These are phyloP conservation scores for Annulohypoxylon moriforme DNA, from an alignment of 495 filamentous ascomycete genomes.

Conservation along the genomic window DNA sequence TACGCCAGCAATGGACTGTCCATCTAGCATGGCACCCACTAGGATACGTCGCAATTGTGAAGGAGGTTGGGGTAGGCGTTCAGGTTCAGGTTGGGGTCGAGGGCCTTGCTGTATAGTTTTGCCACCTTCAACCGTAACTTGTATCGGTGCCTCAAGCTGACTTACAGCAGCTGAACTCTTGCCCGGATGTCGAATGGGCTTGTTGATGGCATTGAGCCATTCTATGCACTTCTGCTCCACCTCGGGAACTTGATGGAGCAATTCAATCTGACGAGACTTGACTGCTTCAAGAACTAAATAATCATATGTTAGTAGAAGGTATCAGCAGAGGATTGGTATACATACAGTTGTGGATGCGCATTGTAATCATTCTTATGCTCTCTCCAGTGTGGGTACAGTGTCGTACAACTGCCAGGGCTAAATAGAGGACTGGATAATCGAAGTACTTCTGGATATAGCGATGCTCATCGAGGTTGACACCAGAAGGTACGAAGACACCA, in stretches of 20 bases:
- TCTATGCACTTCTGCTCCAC: conserved; percentile 9
- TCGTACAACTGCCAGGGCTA: conserved; percentile 25
- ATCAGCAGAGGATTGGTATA: not conserved
- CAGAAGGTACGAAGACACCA: conserved; percentile 35
- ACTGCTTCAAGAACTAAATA: conserved; percentile 39
- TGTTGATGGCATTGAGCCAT: conserved; percentile 34
- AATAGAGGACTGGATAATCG: conserved; percentile 23
- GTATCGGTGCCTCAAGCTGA: not conserved
- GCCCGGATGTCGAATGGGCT: conserved; percentile 17
- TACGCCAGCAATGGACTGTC: not conserved
- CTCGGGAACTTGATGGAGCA: conserved; percentile 26
- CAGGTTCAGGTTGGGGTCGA: too few species aligned
- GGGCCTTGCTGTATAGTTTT: too few species aligned
- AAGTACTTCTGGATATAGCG: conserved; percentile 26
- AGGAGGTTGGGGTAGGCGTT: not conserved
- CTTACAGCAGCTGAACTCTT: not conserved
- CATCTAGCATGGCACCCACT: not conserved
- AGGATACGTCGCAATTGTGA: not conserved
- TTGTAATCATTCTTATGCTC: not conserved
- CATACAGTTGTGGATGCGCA: conserved; percentile 30
- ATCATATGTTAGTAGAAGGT: conserved; percentile 16
- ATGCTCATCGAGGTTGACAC: conserved; percentile 26
- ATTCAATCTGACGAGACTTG: conserved; percentile 20
- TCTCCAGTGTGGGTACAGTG: not conserved
- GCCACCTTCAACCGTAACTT: not conserved